Evolutionary conservation across 306 rosid genomes (phyloP).

Genomic region (Medicago truncatula): DNA sequence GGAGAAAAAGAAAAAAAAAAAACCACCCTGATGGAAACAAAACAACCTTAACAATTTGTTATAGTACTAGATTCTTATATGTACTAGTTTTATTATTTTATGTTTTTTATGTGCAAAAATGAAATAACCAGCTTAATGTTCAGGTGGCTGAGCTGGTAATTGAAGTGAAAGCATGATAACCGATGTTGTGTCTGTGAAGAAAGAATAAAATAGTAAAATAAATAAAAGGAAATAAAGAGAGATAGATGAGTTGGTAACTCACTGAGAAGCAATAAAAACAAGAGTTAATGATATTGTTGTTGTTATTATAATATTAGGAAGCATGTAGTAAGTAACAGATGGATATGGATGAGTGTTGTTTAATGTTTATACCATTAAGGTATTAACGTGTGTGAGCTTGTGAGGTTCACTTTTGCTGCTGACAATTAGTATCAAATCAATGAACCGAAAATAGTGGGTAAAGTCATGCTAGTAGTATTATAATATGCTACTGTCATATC

Average conservation of each 20-base stretch:
- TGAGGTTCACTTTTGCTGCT: constrained; percentile 37
- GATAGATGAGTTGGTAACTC: constrained; percentile 27
- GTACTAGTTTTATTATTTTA: constrained; percentile 7
- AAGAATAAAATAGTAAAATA: neutral
- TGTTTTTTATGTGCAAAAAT: constrained; percentile 12
- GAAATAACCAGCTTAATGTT: neutral
- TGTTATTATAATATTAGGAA: constrained; percentile 15
- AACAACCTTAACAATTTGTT: constrained; percentile 42
- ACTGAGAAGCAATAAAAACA: constrained; percentile 17
- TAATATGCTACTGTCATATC: neutral
- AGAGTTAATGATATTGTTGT: constrained; percentile 22
- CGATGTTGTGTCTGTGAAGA: neutral
- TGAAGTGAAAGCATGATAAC: constrained; percentile 26
- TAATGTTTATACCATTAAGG: neutral
- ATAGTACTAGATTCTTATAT: constrained; percentile 35
- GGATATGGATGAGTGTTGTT: constrained; percentile 7
- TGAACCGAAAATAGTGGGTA: constrained; percentile 2
- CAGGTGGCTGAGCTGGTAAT: constrained; percentile 19
- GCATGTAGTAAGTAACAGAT: constrained; percentile 15
- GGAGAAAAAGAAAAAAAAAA: constrained; percentile 31
- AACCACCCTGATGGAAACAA: constrained; percentile 32
- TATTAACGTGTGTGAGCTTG: constrained; percentile 11
- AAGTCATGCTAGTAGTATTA: neutral
- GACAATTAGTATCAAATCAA: constrained; percentile 6
- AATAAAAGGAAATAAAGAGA: neutral